Base-by-base conservation (phyloP, 768 basidiomycete species). In the Candolleomyces efflorescens region DNA sequence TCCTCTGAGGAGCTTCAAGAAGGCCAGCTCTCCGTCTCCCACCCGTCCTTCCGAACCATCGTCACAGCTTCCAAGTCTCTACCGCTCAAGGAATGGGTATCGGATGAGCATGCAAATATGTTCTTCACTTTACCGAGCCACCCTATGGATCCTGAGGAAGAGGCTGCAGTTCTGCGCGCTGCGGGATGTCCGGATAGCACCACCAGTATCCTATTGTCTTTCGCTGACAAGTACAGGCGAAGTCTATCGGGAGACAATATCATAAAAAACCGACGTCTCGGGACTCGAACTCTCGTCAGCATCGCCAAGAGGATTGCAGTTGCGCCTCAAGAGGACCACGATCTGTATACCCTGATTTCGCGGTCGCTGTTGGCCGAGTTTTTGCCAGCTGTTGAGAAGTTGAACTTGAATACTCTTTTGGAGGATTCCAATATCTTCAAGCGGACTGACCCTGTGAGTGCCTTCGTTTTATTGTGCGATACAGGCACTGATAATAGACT, bases 71-170 rank as follows among this genome's bases (percentile, higher is more conserved):
- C 84, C 39, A 85, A 83, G 63, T 85, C 84, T 0, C 67, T 82
- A 1, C 79, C 82, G n/a, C 70, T 86, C n/a, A 82, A 82, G 63
- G 85, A 87, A 64, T 88, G 85, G 86, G 76, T 88, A 24, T 74
- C 78, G 1, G 80, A 82, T 58, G 85, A 88, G 63, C 82, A 86
- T 64, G 80, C 82, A 23, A 87, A 86, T 63, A 86, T 86, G 84
- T 86, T 88, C 75, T 82, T 86, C 67, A 68, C 84, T 10, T 66
- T 88, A 13, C 78, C 82, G 7, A 76, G 80, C 44, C 81, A 82
- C 62, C 84, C 85, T 0, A 88, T 88, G 85, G 73, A 75, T 26
- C 61, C 57, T 13, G 61, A 66, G 0, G 85, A 88, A 65, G 85
- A 88, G 68, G 60, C 65, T 0, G 59, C 65, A 2, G 67, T 86